A percentile compares a stretch with the other conserved stretches of the same genome.
Evolutionary conservation across 1,284 basidiomycete species (phyloP).

Genomic region (Boletus mariae): DNA sequence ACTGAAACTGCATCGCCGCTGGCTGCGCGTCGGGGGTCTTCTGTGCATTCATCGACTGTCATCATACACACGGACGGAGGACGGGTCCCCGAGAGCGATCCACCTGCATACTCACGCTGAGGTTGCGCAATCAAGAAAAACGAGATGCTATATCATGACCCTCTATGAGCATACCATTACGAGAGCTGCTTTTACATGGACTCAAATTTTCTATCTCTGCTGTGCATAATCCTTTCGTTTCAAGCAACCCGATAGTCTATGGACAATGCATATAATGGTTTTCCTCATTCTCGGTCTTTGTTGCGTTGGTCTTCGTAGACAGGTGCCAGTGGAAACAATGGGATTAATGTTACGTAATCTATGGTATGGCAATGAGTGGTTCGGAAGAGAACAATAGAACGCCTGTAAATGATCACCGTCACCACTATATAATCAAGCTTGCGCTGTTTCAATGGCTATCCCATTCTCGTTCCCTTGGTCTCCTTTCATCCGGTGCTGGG

Average conservation of each 20-base stretch:
- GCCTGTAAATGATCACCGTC: not conserved
- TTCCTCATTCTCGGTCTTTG: conserved; percentile 1
- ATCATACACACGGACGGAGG: conserved; percentile 31
- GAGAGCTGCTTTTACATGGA: conserved; percentile 14
- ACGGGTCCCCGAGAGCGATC: conserved; percentile 9
- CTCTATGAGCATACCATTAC: conserved; percentile 12
- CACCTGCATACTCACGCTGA: conserved; percentile 28
- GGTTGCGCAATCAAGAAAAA: not conserved
- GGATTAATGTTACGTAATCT: conserved; percentile 19
- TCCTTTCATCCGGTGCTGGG: conserved; percentile 29
- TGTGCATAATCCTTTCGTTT: conserved; percentile 8
- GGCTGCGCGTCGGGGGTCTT: conserved; percentile 1
- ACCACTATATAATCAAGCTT: conserved; percentile 23
- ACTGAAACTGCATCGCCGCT: conserved; percentile 4
- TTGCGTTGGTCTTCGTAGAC: conserved; percentile 6
- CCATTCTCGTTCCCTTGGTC: conserved; percentile 7
- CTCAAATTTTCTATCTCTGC: conserved; percentile 8
- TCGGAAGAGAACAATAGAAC: conserved; percentile 30
- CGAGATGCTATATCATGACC: conserved; percentile 12
- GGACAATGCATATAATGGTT: conserved; percentile 14
- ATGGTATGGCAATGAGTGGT: not conserved
- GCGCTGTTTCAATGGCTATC: not conserved
- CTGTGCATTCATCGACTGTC: conserved; percentile 9
- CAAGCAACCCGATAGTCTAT: conserved; percentile 11
- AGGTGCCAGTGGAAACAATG: conserved; percentile 18